Conservation (phyloP, 257 asterid species). For the Euphrasia confusa region DNA sequence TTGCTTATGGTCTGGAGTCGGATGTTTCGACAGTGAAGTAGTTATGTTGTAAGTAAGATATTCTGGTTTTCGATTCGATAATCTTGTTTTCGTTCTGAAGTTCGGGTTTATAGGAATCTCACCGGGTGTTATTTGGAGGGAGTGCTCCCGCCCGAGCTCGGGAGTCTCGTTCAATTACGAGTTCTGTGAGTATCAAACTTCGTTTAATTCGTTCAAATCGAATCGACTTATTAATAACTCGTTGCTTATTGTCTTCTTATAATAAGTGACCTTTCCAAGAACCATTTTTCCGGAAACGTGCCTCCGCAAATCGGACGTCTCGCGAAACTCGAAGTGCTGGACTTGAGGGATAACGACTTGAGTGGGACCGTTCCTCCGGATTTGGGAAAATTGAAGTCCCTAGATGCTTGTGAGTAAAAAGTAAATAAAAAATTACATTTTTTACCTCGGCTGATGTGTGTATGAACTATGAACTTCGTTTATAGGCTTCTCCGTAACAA, state of each 20-base stretch:
- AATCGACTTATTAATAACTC: too few species aligned
- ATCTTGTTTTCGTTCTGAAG: background rate
- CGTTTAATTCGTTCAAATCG: too few species aligned
- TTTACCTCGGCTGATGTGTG: slow-evolving; percentile 16
- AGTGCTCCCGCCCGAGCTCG: slow-evolving; percentile 19
- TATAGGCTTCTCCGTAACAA: slow-evolving; percentile 73
- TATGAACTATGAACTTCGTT: background rate
- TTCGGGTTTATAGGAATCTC: slow-evolving; percentile 53
- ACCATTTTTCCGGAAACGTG: slow-evolving; percentile 60
- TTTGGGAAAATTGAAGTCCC: slow-evolving; percentile 54
- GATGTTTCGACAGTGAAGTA: slow-evolving; percentile 65
- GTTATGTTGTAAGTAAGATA: slow-evolving; percentile 55
- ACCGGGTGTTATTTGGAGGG: slow-evolving; percentile 48
- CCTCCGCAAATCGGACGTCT: slow-evolving; percentile 74
- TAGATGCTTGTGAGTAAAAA: slow-evolving; percentile 56
- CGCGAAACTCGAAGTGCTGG: slow-evolving; percentile 56
- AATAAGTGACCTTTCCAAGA: slow-evolving; percentile 58
- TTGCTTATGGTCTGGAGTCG: slow-evolving; percentile 78
- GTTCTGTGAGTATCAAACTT: slow-evolving; percentile 55
- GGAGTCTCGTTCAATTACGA: slow-evolving; percentile 57
- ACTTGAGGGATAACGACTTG: slow-evolving; percentile 66
- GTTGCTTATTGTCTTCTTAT: slow-evolving; percentile 1
- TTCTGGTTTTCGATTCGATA: too few species aligned
- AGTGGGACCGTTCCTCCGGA: slow-evolving; percentile 72
- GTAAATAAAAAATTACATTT: too few species aligned